Percentiles rank a stretch among this genome's conserved stretches.
phyloP scores from a whole-genome alignment of 2,329 filamentous ascomycete species.

The Diaporthe aspalathi region DNA sequence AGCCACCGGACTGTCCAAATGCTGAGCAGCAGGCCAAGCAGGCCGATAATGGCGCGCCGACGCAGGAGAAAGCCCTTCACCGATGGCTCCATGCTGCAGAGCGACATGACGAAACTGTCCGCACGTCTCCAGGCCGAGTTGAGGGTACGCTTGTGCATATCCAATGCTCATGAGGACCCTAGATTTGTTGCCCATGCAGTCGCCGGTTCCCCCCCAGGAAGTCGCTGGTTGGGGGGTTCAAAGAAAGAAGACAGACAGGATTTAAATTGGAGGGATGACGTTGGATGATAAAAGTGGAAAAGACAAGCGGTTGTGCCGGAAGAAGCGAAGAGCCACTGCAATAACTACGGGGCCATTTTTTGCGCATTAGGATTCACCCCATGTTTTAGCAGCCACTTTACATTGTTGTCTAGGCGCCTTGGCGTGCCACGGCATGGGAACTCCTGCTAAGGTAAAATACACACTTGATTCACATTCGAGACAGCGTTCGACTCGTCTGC shows the following conservation, averaged over 20 bases:
- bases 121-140: conserved; percentile 10
- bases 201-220: not conserved
- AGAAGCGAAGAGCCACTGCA: conserved; percentile 4
- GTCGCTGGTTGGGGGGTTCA: not conserved
- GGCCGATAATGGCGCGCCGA: conserved; percentile 24
- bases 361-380: conserved; percentile 20
- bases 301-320: conserved; percentile 3
- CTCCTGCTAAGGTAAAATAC: not conserved
- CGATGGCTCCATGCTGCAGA: conserved; percentile 13
- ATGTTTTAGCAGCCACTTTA: conserved; percentile 9
- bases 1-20: conserved; percentile 33
- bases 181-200: not conserved
- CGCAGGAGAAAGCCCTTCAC: conserved; percentile 25
- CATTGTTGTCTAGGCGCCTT: conserved; percentile 27
- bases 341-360: conserved; percentile 16
- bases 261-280: conserved; percentile 20
- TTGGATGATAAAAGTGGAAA: conserved; percentile 22
- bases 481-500: conserved; percentile 17
- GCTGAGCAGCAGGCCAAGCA: conserved; percentile 11
- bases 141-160: conserved; percentile 19
- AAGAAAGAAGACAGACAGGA: too few relatives aligned
- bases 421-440: conserved; percentile 4
- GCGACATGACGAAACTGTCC: conserved; percentile 20
- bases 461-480: conserved; percentile 18
- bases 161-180: conserved; percentile 1